Percentiles rank a stretch among this genome's conserved stretches.
Conservation (phyloP, 2,329 filamentous ascomycete species). For the Rugonectria rugulosa region DNA sequence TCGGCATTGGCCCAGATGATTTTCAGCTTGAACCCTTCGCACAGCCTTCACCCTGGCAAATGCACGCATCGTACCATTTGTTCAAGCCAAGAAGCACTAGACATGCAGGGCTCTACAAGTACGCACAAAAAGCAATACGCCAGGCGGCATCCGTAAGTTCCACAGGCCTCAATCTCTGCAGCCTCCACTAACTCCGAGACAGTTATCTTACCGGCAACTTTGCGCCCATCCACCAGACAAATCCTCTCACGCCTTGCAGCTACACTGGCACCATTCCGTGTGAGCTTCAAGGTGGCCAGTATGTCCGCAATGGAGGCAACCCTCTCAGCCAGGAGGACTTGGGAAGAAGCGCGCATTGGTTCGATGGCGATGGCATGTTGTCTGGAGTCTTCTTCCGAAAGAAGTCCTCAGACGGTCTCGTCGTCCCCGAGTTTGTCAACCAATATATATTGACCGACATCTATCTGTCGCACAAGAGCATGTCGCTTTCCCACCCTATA, state of each 20-base stretch:
- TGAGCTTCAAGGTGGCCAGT: conserved; percentile 74
- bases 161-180: conserved; percentile 48
- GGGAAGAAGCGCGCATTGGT: conserved; percentile 73
- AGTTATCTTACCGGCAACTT: conserved; percentile 74
- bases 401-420: conserved; percentile 44
- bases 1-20: too few species aligned
- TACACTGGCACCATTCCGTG: conserved; percentile 65
- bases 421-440: conserved; percentile 72
- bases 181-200: background rate
- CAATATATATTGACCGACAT: conserved; percentile 74
- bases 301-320: conserved; percentile 76
- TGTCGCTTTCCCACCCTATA: conserved; percentile 60
- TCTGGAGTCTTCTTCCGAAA: conserved; percentile 67
- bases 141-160: conserved; percentile 15
- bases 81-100: too few species aligned
- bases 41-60: too few species aligned
- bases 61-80: too few species aligned
- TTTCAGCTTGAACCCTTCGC: too few species aligned
- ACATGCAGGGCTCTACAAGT: background rate
- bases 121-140: background rate
- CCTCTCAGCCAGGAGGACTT: conserved; percentile 68
- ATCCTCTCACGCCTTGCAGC: conserved; percentile 62
- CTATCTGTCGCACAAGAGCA: conserved; percentile 59
- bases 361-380: conserved; percentile 79
- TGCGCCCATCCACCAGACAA: conserved; percentile 66